A percentile compares a stretch with the other conserved stretches of the same genome.
These are phyloP conservation scores for Trichosporon asahii DNA, from an alignment of 1,284 basidiomycete genomes.

Conservation along the genomic window DNA sequence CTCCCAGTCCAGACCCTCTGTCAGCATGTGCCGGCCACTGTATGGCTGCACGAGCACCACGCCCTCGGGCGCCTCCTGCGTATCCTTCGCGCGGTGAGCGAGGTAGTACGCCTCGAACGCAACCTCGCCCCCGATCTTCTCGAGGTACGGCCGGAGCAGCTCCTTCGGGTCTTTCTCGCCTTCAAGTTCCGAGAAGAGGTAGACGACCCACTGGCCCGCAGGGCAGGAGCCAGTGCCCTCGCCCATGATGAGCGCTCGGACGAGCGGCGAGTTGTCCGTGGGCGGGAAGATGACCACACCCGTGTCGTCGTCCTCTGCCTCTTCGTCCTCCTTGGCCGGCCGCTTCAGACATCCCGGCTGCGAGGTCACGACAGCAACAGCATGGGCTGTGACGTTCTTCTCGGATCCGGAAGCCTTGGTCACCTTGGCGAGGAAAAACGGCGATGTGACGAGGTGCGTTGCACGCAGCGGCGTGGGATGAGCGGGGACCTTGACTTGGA, in stretches of 20 bases:
- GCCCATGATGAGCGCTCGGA: conserved; percentile 71
- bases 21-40: conserved; percentile 30
- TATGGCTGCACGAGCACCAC: conserved; percentile 37
- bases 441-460: conserved; percentile 52
- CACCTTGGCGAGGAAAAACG: conserved; percentile 53
- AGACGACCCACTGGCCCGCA: conserved; percentile 67
- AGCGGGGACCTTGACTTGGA: conserved; percentile 56
- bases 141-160: conserved; percentile 32
- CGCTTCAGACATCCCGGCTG: conserved; percentile 33
- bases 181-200: conserved; percentile 38
- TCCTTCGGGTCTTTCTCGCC: conserved; percentile 11
- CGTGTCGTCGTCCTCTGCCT: conserved; percentile 59
- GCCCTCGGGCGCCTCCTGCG: not conserved
- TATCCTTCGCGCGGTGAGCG: not conserved
- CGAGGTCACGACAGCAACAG: conserved; percentile 65
- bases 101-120: conserved; percentile 7
- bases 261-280: conserved; percentile 57
- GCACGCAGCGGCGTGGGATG: conserved; percentile 58
- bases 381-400: conserved; percentile 55
- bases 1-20: conserved; percentile 48
- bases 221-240: conserved; percentile 82
- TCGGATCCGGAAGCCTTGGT: conserved; percentile 13
- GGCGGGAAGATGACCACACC: conserved; percentile 81
- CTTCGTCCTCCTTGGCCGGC: conserved; percentile 25
- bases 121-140: conserved; percentile 20